phyloP scores from a whole-genome alignment of 768 basidiomycete species.

The Mrakia blollopis region DNA sequence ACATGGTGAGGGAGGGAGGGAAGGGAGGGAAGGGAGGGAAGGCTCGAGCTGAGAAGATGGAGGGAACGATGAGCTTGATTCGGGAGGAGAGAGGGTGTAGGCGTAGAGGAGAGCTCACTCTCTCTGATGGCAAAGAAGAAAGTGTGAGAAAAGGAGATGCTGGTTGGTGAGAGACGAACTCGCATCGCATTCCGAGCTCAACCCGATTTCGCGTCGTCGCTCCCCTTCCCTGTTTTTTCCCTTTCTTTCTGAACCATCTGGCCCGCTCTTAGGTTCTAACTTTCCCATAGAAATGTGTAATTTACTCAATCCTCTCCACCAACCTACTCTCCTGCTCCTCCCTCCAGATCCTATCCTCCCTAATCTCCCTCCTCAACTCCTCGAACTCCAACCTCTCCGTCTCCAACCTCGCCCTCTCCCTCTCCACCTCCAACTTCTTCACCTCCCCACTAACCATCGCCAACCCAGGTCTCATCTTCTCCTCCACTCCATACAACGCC shows the following conservation, averaged over 20 bases:
- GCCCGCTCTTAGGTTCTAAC: too few relatives aligned
- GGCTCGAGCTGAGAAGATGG: neutral
- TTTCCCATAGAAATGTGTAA: too few relatives aligned
- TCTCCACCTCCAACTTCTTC: slow-evolving; percentile 8
- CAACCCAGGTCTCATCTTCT: slow-evolving; percentile 8
- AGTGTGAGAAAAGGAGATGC: too few relatives aligned
- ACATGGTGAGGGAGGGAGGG: slow-evolving; percentile 9
- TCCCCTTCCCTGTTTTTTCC: too few relatives aligned
- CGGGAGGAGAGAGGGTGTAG: too few relatives aligned
- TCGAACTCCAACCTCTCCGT: neutral
- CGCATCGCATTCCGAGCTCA: too few relatives aligned
- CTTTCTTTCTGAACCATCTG: too few relatives aligned
- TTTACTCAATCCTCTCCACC: neutral
- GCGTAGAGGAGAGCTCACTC: too few relatives aligned
- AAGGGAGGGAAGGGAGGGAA: neutral
- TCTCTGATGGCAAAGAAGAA: too few relatives aligned
- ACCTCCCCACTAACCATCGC: neutral
- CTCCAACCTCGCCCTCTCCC: slow-evolving; percentile 12
- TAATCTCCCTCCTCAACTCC: slow-evolving; percentile 8
- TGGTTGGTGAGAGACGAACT: too few relatives aligned
- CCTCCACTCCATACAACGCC: slow-evolving; percentile 21
- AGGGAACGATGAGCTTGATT: too few relatives aligned
- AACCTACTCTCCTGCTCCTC: slow-evolving; percentile 13
- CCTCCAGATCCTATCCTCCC: slow-evolving; percentile 5
- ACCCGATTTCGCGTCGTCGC: too few relatives aligned